Evolutionary conservation across 2,329 filamentous ascomycete genomes (phyloP), one percentile per base, ranked within the genome.

Genomic region (Pseudogymnoascus sp.): DNA sequence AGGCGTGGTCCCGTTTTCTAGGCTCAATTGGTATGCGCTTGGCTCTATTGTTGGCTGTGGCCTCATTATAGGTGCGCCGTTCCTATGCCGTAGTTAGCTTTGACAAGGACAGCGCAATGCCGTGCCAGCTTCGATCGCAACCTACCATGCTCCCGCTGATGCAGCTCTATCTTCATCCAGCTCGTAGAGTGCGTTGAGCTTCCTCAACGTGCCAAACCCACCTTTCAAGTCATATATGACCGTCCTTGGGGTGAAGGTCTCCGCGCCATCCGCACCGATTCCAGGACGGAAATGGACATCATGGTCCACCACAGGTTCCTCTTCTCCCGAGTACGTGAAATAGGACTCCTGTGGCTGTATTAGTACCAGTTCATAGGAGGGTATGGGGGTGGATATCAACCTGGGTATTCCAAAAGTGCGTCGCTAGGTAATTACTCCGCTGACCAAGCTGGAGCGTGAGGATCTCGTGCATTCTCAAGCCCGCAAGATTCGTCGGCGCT

Each of bases 391-490:
- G 34, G 11, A 23, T 39, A 29, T 73, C 67, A 71, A 91, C 90
- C 80, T 96, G 93, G 5, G 90, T 82, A 71, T 99, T 99, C 95
- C 95, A 99, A 75, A 97, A 99, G 78, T 99, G 95, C 0, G 93
- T 96, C 31, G 89, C 93, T 21, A 96, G 79, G 72, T 97, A 96
- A 75, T 99, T 99, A 74, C 90, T 93, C 73, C 90, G 87, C 74
- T 96, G 89, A 47, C 95, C 95, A 65, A 97, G 86, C 80, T 99
- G 95, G 54, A 99, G 80, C 0, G 93, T 97, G 66, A 99, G 81
- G 66, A 97, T 91, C 77, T 99, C 95, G 77, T 93, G 91, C 95
- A 99, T 97, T 64, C 60, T 60, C 16, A 42, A 4, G 45, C 23
- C 4, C 45, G n/a, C 14, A 29, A 5, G 26, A 11, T 29, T 54